A percentile compares a stretch with the other conserved stretches of the same genome.
Evolutionary conservation across 73 alveolate genomes (phyloP).

Genomic region (Tetrahymena malaccensis): DNA sequence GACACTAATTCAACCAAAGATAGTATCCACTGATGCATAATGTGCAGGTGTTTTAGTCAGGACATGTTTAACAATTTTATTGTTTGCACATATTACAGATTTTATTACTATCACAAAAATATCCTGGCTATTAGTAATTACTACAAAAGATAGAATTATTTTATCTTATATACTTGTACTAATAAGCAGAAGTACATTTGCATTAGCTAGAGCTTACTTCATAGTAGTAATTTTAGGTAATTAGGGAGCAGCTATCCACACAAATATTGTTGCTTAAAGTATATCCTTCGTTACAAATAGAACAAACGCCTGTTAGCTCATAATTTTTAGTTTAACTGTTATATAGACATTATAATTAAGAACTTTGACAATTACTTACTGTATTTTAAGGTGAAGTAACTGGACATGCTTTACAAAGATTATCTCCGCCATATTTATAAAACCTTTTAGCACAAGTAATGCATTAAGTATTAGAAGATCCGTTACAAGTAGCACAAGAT

Average conservation of each 20-base stretch:
- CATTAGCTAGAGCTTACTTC: not conserved
- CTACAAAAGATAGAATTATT: not conserved
- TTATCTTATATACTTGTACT: too few species aligned
- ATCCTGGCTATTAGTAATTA: not conserved
- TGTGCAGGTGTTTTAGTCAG: not conserved
- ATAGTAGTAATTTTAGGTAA: not conserved
- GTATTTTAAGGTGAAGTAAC: not conserved
- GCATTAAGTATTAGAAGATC: not conserved
- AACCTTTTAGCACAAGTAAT: not conserved
- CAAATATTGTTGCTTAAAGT: too few species aligned
- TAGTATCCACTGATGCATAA: not conserved
- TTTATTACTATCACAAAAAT: not conserved
- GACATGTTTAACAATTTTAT: not conserved
- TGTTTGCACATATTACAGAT: not conserved
- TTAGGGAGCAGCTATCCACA: not conserved
- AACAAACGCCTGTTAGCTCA: not conserved
- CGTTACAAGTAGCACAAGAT: not conserved
- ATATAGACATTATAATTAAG: not conserved
- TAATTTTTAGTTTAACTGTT: too few species aligned
- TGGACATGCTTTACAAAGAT: not conserved
- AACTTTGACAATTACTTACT: not conserved
- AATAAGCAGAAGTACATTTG: not conserved
- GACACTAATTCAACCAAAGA: not conserved
- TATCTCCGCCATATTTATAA: not conserved
- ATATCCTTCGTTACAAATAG: not conserved